Base-by-base conservation (phyloP, 139 green algal species). In the Axilococcus clingmanii region DNA sequence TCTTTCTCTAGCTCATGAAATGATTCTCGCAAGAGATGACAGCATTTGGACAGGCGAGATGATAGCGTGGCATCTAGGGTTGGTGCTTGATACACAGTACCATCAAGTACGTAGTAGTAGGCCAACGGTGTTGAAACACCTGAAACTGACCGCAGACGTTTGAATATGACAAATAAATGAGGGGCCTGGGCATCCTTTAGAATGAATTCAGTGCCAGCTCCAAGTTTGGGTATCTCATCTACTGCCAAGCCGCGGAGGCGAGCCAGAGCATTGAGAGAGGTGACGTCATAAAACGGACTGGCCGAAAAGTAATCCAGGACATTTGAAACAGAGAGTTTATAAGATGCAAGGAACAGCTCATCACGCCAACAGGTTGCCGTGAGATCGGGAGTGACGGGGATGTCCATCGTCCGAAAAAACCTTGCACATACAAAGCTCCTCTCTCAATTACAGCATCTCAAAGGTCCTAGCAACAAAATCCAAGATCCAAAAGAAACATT, bases 151-250 rank as follows among this genome's bases (percentile, higher is more conserved):
- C 81, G 71, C 20, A 63, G 50, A 50, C 87, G 76, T 67, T 87
- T 85, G 32, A 72, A 45, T n/a, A 95, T 71, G 9, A 95, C 75
- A 60, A 84, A 95, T 8, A 95, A 63, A 65, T 91, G 71, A 1
- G 86, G 86, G 57, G 78, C 65, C 45, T 85, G 69, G 12, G 41
- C 68, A 20, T 72, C 40, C 22, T 72, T 43, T 19, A 94, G 48
- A 20, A 78, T 41, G 44, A 79, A 94, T 58, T 94, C 84, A 1
- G 77, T 48, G 0, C 81, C 83, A 15, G 68, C 64, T 12, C 63
- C 45, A 16, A 37, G 59, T 46, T 34, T 56, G 43, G 55, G 44
- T 22, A 54, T 53, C 33, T 61, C 38, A 2, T 20, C 14, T 7
- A 49, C 32, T 27, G 25, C 54, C 22, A 71, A 45, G 29, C 72